Evolutionary conservation across 805 yeast species (phyloP), one percentile per base, ranked within the genome.

Genomic region (Yamadazyma akitaensis): DNA sequence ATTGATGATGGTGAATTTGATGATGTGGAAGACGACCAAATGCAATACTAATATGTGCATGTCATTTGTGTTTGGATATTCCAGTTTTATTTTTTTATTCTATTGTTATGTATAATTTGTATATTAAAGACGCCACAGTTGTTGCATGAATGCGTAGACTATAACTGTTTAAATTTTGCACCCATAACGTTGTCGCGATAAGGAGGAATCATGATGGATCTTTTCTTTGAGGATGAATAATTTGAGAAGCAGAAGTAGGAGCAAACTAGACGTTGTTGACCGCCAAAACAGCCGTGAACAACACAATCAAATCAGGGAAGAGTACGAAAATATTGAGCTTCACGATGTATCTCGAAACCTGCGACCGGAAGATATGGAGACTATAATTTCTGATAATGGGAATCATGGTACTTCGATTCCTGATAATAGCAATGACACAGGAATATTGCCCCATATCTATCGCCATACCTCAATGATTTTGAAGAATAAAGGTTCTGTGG

Each of bases 401-500:
- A 11, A 28, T 3, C 5, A 28, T 28, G 9, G 10, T 13, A 13
- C 5, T 28, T 11, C 32, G 32, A 11, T 11, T 9, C 32, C 5
- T 28, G 32, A 13, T 11, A 28, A 28, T 28, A 11, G n/a, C 5
- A 28, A 28, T 13, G 30, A 19, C 40, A 14, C 10, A 10, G 12
- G 25, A 6, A 12, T 4, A 19, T 16, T 28, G 34, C 9, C 42
- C 11, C 24, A 5, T 28, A 38, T 26, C 2, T 40, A 26, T 40
- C 35, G 21, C 17, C 33, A 28, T 40, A 42, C 37, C 13, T 42
- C 47, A 24, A 3, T 47, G 11, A 33, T 54, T 2, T 48, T 68
- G 1, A 57, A 60, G 12, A 70, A 69, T 47, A 48, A 50, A 10
- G 69, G 67, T 13, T 59, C 68, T 16, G 66, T 63, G 6, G 75